phyloP scores from a whole-genome alignment of 2,329 filamentous ascomycete genomes.

The Cladosporium sp. region DNA sequence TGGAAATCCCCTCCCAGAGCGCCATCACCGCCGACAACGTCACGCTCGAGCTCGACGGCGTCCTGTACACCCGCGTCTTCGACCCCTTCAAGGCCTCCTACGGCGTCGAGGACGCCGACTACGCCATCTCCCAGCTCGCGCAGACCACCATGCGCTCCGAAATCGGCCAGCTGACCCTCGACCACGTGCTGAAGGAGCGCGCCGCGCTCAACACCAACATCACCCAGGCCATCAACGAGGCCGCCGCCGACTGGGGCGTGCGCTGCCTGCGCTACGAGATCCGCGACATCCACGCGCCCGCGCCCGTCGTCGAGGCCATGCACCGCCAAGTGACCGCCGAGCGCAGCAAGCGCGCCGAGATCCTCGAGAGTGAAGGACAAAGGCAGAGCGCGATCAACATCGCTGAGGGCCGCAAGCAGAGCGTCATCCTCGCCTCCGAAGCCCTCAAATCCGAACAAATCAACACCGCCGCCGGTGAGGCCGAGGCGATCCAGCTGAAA shows the following conservation, averaged over 20 bases:
- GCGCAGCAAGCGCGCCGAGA: conserved; percentile 95
- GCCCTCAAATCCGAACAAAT: conserved; percentile 86
- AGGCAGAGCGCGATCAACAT: conserved; percentile 98
- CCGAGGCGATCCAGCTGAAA: conserved; percentile 85
- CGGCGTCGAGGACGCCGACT: conserved; percentile 96
- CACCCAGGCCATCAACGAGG: conserved; percentile 97
- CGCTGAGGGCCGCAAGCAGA: conserved; percentile 95
- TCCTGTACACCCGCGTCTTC: conserved; percentile 92
- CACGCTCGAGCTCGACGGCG: conserved; percentile 90
- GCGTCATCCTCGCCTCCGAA: conserved; percentile 92
- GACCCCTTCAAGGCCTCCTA: conserved; percentile 99
- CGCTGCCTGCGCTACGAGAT: conserved; percentile 97
- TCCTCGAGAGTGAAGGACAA: conserved; percentile 95
- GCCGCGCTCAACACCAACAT: conserved; percentile 96
- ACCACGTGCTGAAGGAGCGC: conserved; percentile 96
- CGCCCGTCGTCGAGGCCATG: conserved; percentile 93
- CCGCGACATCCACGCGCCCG: conserved; percentile 93
- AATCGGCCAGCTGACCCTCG: conserved; percentile 92
- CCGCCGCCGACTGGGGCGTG: conserved; percentile 94
- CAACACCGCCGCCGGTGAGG: conserved; percentile 88
- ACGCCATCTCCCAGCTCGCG: conserved; percentile 94
- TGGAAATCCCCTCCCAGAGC: conserved; percentile 96
- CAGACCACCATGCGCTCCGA: conserved; percentile 99
- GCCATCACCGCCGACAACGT: conserved; percentile 99
- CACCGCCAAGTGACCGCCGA: conserved; percentile 97